phyloP scores from a whole-genome alignment of 208 protist genomes.

The Phytomonas sp. region DNA sequence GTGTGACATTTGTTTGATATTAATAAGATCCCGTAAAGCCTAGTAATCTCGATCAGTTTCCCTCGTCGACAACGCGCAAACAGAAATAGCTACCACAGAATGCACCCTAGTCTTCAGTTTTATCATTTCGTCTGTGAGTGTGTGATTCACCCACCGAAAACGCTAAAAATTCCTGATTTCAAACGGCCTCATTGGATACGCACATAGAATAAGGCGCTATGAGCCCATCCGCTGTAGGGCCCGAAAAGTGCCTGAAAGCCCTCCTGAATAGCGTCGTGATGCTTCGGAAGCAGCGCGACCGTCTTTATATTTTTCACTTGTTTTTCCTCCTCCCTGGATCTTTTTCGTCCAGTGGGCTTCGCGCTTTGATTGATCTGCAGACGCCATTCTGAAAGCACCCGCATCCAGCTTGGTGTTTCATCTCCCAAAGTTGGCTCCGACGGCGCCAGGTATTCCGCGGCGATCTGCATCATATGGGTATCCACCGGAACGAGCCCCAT shows the following conservation, averaged over 20 bases:
- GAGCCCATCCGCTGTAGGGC: constrained; percentile 58
- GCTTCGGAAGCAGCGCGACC: constrained; percentile 19
- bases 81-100: too few relatives aligned
- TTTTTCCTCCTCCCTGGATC: neutral
- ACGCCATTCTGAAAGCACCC: neutral
- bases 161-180: too few relatives aligned
- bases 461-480: constrained; percentile 83
- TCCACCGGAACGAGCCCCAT: constrained; percentile 76
- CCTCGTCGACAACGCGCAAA: too few relatives aligned
- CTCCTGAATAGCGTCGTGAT: constrained; percentile 70
- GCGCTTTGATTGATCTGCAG: neutral
- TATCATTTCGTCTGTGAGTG: too few relatives aligned
- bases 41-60: too few relatives aligned
- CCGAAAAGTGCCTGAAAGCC: constrained; percentile 58
- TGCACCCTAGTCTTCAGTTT: too few relatives aligned
- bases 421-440: neutral
- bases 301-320: constrained; percentile 4
- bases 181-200: constrained; percentile 18
- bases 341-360: neutral
- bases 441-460: constrained; percentile 32
- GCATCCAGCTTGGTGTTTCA: neutral
- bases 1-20: too few relatives aligned
- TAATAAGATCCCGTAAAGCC: too few relatives aligned
- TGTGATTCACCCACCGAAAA: too few relatives aligned
- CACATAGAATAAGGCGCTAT: constrained; percentile 67